Evolutionary conservation across 1,139 yeast species (phyloP).

Genomic region (Geotrichum histeridarum): DNA sequence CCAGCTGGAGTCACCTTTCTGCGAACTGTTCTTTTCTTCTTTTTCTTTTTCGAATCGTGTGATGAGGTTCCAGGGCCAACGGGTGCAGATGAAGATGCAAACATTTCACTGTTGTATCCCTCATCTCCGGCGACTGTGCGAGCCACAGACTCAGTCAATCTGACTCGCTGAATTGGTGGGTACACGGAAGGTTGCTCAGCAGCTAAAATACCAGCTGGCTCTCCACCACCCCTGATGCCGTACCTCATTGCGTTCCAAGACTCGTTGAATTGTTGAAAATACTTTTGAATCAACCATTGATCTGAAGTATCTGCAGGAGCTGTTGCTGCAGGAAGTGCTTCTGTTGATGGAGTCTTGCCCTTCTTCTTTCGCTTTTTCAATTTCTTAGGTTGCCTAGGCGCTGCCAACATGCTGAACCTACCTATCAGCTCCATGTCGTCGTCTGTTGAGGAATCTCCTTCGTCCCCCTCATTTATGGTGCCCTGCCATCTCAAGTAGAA

Average conservation of each 20-base stretch:
- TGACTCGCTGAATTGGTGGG: conserved; percentile 50
- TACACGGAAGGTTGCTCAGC: conserved; percentile 47
- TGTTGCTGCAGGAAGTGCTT: not conserved
- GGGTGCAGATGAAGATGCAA: conserved; percentile 18
- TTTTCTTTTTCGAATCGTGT: not conserved
- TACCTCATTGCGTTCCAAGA: conserved; percentile 19
- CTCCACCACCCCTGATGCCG: conserved; percentile 30
- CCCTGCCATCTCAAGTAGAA: not conserved
- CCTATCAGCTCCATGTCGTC: conserved; percentile 18
- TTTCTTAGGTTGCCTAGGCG: not conserved
- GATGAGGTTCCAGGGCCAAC: not conserved
- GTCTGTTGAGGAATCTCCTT: conserved; percentile 7
- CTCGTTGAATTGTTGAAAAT: conserved; percentile 19
- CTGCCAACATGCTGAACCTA: conserved; percentile 11
- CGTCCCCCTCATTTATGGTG: not conserved
- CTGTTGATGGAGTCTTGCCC: not conserved
- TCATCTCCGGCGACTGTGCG: conserved; percentile 3
- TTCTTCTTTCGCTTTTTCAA: conserved; percentile 3
- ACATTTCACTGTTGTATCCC: conserved; percentile 14
- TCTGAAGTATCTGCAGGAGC: not conserved
- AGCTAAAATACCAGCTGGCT: conserved; percentile 53
- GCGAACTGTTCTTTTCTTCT: not conserved
- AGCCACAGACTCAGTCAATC: conserved; percentile 36
- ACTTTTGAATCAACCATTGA: conserved; percentile 18
- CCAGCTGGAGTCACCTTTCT: not conserved